Base-by-base conservation (phyloP, 129 eudicot genomes). In the Chrysanthemum makinoi region DNA sequence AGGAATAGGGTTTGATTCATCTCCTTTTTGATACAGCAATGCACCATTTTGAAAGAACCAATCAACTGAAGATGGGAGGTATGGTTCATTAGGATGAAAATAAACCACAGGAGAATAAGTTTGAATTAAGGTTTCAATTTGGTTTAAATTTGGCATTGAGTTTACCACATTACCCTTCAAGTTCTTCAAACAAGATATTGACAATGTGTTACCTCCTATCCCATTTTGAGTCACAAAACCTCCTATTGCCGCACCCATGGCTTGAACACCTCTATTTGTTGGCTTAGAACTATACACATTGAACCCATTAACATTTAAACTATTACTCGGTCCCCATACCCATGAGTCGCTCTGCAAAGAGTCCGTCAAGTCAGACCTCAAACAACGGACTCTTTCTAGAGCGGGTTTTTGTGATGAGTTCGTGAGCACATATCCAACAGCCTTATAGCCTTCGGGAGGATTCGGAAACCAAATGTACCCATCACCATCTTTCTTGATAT, bases 401-500 rank as follows among this genome's bases (percentile, higher is more conserved):
- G 81, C 24, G 0, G 98, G 96, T 81, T 86, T 88, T 2, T 58
- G 72, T 1, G 96, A 73, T 1, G 91, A 70, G 57, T 16, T 60
- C 2, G 96, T 92, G 77, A 86, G 77, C 2, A 89, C 86, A 10
- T 72, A 81, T 16, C 98, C 98, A 0, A 85, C 71, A 26, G 96
- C 80, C 51, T 67, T 80, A 64, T 92, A 92, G 20, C 96, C 98
- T 12, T 74, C 65, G 1, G 88, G 87, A 2, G 98, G 88, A 14
- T 66, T 80, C 1, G 98, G 98, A 14, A 76, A 77, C 98, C 98
- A 92, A 10, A 92, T 75, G 52, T 83, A 89, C 11, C 83, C 91
- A 18, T 54, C 66, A 1, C 83, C 84, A 72, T 86, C 84, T 68
- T 86, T 86, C 50, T 85, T 85, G 11, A 87, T 80, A 30, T 72